These are phyloP conservation scores for Anisodus tanguticus DNA, from an alignment of 257 asterid species.

Conservation along the genomic window DNA sequence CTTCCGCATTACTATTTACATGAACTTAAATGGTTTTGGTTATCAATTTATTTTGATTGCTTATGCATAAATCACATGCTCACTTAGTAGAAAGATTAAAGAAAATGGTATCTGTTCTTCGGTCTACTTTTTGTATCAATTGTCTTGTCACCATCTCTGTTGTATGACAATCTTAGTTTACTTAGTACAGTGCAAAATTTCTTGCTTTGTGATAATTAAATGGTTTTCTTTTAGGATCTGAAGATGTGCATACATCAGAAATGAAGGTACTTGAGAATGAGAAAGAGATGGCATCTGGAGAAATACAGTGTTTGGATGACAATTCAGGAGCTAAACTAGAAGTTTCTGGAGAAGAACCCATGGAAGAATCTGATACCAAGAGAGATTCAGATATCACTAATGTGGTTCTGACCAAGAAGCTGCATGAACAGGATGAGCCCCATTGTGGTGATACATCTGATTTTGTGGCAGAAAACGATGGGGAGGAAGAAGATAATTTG, in stretches of 20 bases:
- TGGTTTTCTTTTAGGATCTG: constrained; percentile 13
- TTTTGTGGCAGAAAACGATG: constrained; percentile 20
- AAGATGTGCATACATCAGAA: background rate
- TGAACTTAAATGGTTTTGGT: background rate
- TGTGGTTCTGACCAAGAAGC: constrained; percentile 1
- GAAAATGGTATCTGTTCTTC: background rate
- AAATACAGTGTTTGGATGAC: background rate
- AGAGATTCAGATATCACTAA: background rate
- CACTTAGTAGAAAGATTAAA: background rate
- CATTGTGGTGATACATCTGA: constrained; percentile 21
- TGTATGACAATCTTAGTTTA: background rate
- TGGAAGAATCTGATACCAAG: constrained; percentile 10
- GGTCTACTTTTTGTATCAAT: background rate
- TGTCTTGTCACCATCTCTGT: background rate
- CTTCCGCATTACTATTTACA: background rate
- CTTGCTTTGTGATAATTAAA: background rate
- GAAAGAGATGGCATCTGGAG: background rate
- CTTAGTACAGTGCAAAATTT: background rate
- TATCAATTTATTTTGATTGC: background rate
- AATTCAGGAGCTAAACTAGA: constrained; percentile 10
- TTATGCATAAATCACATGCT: background rate
- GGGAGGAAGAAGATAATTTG: background rate
- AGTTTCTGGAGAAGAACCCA: background rate
- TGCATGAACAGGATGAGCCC: background rate
- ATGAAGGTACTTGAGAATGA: constrained; percentile 21